These are phyloP conservation scores for Fusarium secorum DNA, from an alignment of 2,329 filamentous ascomycete genomes.

Conservation along the genomic window DNA sequence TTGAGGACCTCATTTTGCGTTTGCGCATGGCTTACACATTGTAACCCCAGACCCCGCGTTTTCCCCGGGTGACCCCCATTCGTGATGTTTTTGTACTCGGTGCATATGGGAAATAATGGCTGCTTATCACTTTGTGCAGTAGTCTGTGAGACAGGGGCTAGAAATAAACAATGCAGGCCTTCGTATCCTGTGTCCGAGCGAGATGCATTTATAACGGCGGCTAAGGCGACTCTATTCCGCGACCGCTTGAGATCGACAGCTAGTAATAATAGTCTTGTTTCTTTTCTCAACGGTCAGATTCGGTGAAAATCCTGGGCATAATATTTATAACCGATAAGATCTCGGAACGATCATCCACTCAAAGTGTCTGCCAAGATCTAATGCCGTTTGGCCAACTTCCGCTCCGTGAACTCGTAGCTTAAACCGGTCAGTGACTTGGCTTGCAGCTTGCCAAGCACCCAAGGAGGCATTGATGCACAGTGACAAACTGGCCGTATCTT, in stretches of 20 bases:
- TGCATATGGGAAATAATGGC: neutral
- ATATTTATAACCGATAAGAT: neutral
- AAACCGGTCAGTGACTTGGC: neutral
- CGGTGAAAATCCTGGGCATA: neutral
- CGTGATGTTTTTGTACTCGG: neutral
- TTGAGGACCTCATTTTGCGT: neutral
- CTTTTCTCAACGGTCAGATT: neutral
- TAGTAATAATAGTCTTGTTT: neutral
- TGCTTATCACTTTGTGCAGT: neutral
- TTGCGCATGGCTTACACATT: conserved; percentile 1
- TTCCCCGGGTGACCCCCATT: neutral
- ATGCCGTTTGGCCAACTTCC: neutral
- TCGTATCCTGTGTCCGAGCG: neutral
- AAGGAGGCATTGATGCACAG: neutral
- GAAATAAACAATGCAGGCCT: neutral
- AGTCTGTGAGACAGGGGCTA: neutral
- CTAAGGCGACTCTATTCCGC: neutral
- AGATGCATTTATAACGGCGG: neutral
- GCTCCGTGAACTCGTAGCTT: neutral
- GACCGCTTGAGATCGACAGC: neutral
- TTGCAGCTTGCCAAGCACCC: conserved; percentile 8
- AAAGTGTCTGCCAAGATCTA: conserved; percentile 1
- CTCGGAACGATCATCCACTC: neutral
- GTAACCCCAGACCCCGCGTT: conserved; percentile 31
- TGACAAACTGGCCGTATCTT: neutral